A percentile compares a stretch with the other conserved stretches of the same genome.
phyloP scores from a whole-genome alignment of 2,329 filamentous ascomycete genomes.

The Clonostachys sp. region DNA sequence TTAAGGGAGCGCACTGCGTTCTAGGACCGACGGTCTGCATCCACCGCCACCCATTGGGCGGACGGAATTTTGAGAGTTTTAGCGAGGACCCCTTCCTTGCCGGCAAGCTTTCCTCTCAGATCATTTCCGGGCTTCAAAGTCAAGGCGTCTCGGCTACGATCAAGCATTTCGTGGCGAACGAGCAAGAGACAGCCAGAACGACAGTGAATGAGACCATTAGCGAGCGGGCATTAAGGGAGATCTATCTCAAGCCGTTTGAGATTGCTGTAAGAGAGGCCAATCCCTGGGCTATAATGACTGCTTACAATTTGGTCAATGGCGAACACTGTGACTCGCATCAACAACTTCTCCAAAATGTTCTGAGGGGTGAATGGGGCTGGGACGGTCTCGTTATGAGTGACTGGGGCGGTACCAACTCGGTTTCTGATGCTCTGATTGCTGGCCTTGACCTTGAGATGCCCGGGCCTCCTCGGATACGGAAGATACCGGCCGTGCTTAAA shows the following conservation, averaged over 20 bases:
- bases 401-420: conserved; percentile 31
- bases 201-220: conserved; percentile 19
- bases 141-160: conserved; percentile 34
- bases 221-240: conserved; percentile 22
- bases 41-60: conserved; percentile 39
- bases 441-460: conserved; percentile 28
- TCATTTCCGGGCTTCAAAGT: conserved; percentile 37
- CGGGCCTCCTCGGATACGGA: conserved; percentile 18
- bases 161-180: conserved; percentile 42
- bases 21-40: conserved; percentile 59
- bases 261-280: conserved; percentile 32
- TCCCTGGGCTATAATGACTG: conserved; percentile 38
- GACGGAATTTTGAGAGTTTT: conserved; percentile 41
- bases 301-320: conserved; percentile 42
- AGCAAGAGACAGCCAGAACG: conserved; percentile 22
- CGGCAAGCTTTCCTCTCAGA: conserved; percentile 34
- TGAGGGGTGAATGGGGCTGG: conserved; percentile 37
- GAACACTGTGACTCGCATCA: conserved; percentile 31
- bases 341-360: conserved; percentile 28
- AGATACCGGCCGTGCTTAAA: conserved; percentile 14
- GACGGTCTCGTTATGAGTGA: conserved; percentile 40
- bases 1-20: conserved; percentile 66
- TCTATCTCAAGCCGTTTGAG: conserved; percentile 39
- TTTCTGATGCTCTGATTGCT: conserved; percentile 20
- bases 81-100: conserved; percentile 41